These are phyloP conservation scores for Vigna angularis DNA, from an alignment of 306 rosid species.

Conservation along the genomic window DNA sequence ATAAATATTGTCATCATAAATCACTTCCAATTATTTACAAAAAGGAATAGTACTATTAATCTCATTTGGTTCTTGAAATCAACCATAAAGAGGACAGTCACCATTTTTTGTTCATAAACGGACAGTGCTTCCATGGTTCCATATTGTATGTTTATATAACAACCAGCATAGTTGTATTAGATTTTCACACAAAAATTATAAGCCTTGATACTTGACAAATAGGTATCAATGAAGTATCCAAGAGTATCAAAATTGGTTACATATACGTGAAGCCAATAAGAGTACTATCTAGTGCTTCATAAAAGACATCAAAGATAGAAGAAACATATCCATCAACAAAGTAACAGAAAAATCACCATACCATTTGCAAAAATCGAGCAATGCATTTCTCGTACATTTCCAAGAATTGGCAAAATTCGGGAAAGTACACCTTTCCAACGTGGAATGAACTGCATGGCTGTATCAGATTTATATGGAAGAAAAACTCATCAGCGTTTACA, in stretches of 20 bases:
- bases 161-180: no score
- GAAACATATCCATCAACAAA: slow-evolving; percentile 37
- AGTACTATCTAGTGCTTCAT: neutral
- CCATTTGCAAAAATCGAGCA: slow-evolving; percentile 93
- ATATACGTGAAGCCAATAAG: neutral
- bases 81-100: no score
- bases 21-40: no score
- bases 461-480: slow-evolving; percentile 48
- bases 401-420: slow-evolving; percentile 89
- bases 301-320: slow-evolving; percentile 36
- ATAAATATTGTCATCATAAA: no score
- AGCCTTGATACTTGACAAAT: neutral
- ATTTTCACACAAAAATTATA: neutral
- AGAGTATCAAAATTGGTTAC: neutral
- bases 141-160: no score
- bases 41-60: no score
- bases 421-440: slow-evolving; percentile 93
- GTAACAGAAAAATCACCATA: slow-evolving; percentile 48
- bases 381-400: slow-evolving; percentile 87
- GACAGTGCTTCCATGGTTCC: no score
- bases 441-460: slow-evolving; percentile 90
- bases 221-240: neutral
- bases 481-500: slow-evolving; percentile 44
- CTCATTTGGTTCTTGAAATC: no score
- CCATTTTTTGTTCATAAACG: no score